These are phyloP conservation scores for Fusarium cyanostomum DNA, from an alignment of 2,329 filamentous ascomycete species.

Conservation along the genomic window DNA sequence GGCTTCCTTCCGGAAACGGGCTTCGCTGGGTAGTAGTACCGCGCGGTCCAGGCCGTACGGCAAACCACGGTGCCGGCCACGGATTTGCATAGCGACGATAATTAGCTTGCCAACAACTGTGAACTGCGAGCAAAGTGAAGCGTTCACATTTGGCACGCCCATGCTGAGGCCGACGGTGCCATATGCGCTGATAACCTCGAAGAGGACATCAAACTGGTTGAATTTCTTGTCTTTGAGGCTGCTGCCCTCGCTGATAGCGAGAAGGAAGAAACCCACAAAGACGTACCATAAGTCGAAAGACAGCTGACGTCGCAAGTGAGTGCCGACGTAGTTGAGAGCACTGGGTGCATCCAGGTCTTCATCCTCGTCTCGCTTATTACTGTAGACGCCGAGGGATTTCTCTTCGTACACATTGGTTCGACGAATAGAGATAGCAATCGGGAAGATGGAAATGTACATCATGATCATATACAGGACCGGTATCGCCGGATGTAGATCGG, in stretches of 20 bases:
- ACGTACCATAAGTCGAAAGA: conserved; percentile 99
- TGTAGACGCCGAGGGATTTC: conserved; percentile 80
- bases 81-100: conserved; percentile 75
- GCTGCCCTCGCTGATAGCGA: conserved; percentile 84
- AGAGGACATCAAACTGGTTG: conserved; percentile 75
- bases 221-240: conserved; percentile 72
- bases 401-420: conserved; percentile 98
- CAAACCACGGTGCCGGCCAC: conserved; percentile 73
- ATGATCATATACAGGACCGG: conserved; percentile 96
- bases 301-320: conserved; percentile 90
- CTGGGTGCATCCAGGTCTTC: conserved; percentile 59
- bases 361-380: conserved; percentile 56
- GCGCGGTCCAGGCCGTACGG: conserved; percentile 73
- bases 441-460: conserved; percentile 99
- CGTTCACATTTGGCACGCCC: conserved; percentile 78
- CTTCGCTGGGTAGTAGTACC: conserved; percentile 66
- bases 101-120: conserved; percentile 75
- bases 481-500: conserved; percentile 84
- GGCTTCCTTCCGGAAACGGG: conserved; percentile 63
- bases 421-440: conserved; percentile 94
- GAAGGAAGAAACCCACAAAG: conserved; percentile 91
- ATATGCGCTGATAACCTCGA: conserved; percentile 90
- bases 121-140: conserved; percentile 87
- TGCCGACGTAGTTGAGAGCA: conserved; percentile 84
- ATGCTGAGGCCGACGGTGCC: conserved; percentile 93